phyloP scores from a whole-genome alignment of 75 land plant genomes.

The Chamaecyparis obtusa region DNA sequence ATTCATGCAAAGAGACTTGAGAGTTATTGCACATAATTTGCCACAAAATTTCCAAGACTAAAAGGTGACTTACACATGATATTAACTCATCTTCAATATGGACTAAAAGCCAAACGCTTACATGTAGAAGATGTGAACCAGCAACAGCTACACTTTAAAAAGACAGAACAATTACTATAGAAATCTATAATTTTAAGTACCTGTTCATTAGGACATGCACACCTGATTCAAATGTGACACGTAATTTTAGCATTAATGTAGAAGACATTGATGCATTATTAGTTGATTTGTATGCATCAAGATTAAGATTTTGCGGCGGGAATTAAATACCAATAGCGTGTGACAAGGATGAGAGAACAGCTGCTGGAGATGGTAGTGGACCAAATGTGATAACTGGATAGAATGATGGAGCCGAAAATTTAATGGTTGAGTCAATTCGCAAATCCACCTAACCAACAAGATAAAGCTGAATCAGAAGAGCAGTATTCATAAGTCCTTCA shows the following conservation, averaged over 20 bases:
- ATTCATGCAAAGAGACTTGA: not conserved
- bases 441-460: conserved; percentile 66
- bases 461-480: not conserved
- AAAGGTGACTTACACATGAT: not conserved
- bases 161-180: not conserved
- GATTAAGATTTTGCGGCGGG: not conserved
- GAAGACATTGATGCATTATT: not conserved
- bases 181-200: not conserved
- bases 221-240: not conserved
- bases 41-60: not conserved
- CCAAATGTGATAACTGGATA: conserved; percentile 92
- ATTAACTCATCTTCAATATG: not conserved
- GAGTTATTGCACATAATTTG: not conserved
- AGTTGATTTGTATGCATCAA: not conserved
- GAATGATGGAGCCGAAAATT: conserved; percentile 47
- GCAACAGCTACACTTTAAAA: not conserved
- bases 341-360: conserved; percentile 65
- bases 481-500: not conserved
- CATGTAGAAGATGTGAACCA: not conserved
- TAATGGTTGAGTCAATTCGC: conserved; percentile 51
- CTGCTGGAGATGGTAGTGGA: conserved; percentile 75
- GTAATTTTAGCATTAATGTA: not conserved
- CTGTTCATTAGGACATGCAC: not conserved
- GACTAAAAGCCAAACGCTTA: not conserved
- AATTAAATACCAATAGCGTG: conserved; percentile 73